These are phyloP conservation scores for Penicillium hordei DNA, from an alignment of 2,329 filamentous ascomycete genomes.

Conservation along the genomic window DNA sequence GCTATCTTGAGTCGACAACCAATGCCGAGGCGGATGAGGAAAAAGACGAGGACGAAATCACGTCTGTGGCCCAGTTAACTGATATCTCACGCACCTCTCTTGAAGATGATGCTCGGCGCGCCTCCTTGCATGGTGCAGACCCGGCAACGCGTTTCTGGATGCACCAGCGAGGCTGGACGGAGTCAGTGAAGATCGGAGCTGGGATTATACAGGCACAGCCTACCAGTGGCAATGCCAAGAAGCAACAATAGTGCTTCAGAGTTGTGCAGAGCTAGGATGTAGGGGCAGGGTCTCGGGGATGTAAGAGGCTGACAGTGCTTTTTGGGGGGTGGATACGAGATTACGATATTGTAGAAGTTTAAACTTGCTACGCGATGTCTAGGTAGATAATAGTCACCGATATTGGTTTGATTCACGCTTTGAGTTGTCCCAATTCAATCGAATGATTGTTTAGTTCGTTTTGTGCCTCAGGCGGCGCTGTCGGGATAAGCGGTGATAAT, in stretches of 20 bases:
- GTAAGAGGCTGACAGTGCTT: not conserved
- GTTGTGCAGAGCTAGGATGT: not conserved
- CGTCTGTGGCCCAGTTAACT: constrained; percentile 13
- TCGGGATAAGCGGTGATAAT: not conserved
- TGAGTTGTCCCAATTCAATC: not conserved
- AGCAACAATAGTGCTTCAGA: constrained; percentile 32
- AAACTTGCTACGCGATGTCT: not conserved
- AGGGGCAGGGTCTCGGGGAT: too few species aligned
- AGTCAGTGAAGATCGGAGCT: constrained; percentile 42
- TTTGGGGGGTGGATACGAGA: not conserved
- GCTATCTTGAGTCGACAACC: constrained; percentile 60
- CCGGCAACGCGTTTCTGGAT: constrained; percentile 45
- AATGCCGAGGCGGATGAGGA: constrained; percentile 25
- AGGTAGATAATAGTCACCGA: not conserved
- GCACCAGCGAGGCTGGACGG: constrained; percentile 46
- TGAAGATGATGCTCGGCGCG: constrained; percentile 44
- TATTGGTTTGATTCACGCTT: not conserved
- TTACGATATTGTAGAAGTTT: not conserved
- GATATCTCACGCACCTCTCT: constrained; percentile 39
- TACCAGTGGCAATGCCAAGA: constrained; percentile 31
- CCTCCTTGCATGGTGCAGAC: constrained; percentile 35
- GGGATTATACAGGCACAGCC: constrained; percentile 42
- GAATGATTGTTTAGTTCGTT: not conserved
- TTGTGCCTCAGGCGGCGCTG: not conserved
- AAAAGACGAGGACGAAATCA: constrained; percentile 12